Evolutionary conservation across 257 asterid species (phyloP), one percentile per base, ranked within the genome.

Genomic region (Solanum lycopersicoides): DNA sequence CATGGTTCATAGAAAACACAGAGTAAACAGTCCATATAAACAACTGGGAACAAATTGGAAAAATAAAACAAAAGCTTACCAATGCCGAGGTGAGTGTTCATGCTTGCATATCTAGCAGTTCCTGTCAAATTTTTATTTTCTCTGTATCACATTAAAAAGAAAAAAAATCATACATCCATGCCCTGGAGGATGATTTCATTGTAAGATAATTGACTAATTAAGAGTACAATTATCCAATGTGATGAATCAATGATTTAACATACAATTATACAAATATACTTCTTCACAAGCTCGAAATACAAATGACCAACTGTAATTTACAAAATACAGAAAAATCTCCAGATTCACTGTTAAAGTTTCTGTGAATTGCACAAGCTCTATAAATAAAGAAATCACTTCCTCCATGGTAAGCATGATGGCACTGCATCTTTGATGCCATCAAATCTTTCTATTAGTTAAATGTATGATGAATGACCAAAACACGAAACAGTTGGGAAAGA

Each of bases 61-160:
- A 32, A 20, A 82, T 34, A 59, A 73, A 53, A 23, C 23, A 50
- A 50, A 88, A 37, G 30, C 87, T 82, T 59, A 88, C 87, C 89
- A 5, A 88, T 88, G 50, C 89, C 89, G 3, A 88, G 89, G 56
- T 88, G 89, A 82, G 85, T 82, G 20, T 82, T 82, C 47, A 82
- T 82, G 69, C 85, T 82, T 50, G 85, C 71, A 20, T 88, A 88
- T 74, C 89, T 83, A 83, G 89, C 89, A 13, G 89, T 83, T 83
- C 89, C 87, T 44, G 89, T 88, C 87, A 88, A 88, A 72, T 88
- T 88, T 83, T 88, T 88, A 34, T 88, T 88, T 60, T 88, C 89
- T 73, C 89, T 88, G 89, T 83, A 74, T 41, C 85, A 32, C 45
- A 82, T 82, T 32, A 50, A 50, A 47, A 82, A 21, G 18, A 18